Conservation (phyloP, 1,139 yeast genomes). For the Debaryomycetaceae sp. region DNA sequence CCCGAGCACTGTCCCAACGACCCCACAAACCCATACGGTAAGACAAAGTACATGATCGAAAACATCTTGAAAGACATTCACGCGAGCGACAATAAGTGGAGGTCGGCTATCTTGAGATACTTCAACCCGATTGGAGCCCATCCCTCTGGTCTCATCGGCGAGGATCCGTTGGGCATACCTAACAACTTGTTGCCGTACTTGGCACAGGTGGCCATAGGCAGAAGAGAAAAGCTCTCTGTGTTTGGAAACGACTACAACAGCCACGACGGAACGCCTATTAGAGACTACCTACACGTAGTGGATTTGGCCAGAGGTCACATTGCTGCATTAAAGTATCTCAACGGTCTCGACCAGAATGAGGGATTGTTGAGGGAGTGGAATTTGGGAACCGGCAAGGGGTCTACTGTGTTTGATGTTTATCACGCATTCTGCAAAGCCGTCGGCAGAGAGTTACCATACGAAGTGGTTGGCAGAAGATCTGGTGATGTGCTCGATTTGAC, state of each 20-base stretch:
- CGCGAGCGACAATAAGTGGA: constrained; percentile 46
- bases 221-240: constrained; percentile 60
- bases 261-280: constrained; percentile 76
- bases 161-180: constrained; percentile 76
- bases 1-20: constrained; percentile 77
- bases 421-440: constrained; percentile 65
- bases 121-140: constrained; percentile 87
- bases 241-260: constrained; percentile 70
- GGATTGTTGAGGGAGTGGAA: constrained; percentile 79
- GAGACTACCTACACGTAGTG: constrained; percentile 80
- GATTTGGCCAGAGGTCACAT: constrained; percentile 82
- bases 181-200: constrained; percentile 72
- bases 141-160: constrained; percentile 76
- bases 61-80: constrained; percentile 57
- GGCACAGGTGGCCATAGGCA: constrained; percentile 76
- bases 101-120: constrained; percentile 67
- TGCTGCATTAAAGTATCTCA: constrained; percentile 63
- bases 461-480: constrained; percentile 62
- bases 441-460: constrained; percentile 65
- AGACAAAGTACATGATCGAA: constrained; percentile 67
- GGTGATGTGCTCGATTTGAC: constrained; percentile 79
- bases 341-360: constrained; percentile 25
- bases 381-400: constrained; percentile 76
- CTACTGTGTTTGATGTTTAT: constrained; percentile 72
- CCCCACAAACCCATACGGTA: constrained; percentile 77